Conservation (phyloP, 2,329 filamentous ascomycete genomes). For the Aspergillus neoniger region DNA sequence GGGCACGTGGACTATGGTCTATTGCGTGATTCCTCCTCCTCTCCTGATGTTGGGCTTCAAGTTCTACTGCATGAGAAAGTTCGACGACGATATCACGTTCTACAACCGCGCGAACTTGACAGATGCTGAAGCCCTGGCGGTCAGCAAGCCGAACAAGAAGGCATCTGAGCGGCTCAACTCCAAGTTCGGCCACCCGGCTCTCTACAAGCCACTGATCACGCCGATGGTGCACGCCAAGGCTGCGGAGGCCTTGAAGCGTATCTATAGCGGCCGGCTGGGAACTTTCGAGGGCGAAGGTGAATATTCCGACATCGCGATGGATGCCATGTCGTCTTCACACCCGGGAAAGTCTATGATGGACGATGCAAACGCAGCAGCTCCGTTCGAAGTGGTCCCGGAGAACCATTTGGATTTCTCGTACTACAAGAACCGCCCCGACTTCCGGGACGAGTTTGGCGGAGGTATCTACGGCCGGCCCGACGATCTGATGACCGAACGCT, state of each 20-base stretch:
- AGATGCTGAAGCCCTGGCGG: constrained; percentile 49
- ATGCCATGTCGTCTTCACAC: constrained; percentile 68
- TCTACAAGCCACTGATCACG: constrained; percentile 86
- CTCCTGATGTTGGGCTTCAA: constrained; percentile 83
- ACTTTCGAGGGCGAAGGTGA: constrained; percentile 44
- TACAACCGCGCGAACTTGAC: constrained; percentile 68
- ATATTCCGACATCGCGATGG: constrained; percentile 77
- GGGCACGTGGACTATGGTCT: constrained; percentile 68
- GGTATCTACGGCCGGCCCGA: constrained; percentile 55
- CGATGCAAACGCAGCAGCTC: constrained; percentile 52
- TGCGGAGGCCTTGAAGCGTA: constrained; percentile 78
- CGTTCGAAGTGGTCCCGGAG: constrained; percentile 90
- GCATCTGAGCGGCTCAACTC: constrained; percentile 67
- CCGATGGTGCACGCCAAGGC: constrained; percentile 95
- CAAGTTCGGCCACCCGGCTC: constrained; percentile 84
- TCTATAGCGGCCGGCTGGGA: constrained; percentile 80
- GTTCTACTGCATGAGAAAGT: constrained; percentile 72
- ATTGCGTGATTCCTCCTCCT: constrained; percentile 70
- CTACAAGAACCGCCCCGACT: constrained; percentile 87
- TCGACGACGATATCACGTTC: constrained; percentile 78
- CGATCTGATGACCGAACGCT: constrained; percentile 49
- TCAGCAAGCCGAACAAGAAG: constrained; percentile 42
- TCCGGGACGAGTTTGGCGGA: constrained; percentile 82
- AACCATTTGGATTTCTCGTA: constrained; percentile 84
- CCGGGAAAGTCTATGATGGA: constrained; percentile 54